These are phyloP conservation scores for Ophiostoma novo-ulmi DNA, from an alignment of 2,329 filamentous ascomycete genomes.

Conservation along the genomic window DNA sequence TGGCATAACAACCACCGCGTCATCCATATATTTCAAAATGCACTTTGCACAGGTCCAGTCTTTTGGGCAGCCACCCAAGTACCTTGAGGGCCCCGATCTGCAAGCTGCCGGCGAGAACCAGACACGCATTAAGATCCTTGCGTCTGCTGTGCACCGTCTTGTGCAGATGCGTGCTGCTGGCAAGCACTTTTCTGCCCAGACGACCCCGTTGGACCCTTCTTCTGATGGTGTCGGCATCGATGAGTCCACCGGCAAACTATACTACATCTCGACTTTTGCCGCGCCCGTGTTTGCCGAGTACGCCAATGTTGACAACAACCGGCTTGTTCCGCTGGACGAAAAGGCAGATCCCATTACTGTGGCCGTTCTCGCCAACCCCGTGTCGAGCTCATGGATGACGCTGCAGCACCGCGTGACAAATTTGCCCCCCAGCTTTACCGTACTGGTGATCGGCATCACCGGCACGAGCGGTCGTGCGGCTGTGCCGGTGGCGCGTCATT, in stretches of 20 bases:
- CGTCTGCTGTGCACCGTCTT: conserved; percentile 48
- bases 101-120: conserved; percentile 22
- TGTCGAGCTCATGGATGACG: conserved; percentile 55
- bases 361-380: conserved; percentile 52
- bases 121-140: conserved; percentile 48
- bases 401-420: conserved; percentile 41
- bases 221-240: conserved; percentile 49
- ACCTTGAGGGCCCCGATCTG: conserved; percentile 23
- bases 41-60: conserved; percentile 21
- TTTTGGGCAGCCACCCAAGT: conserved; percentile 24
- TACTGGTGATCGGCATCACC: conserved; percentile 82
- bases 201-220: conserved; percentile 48
- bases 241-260: conserved; percentile 41
- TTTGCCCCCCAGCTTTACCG: conserved; percentile 42
- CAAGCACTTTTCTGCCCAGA: conserved; percentile 48
- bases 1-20: conserved; percentile 7
- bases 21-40: not conserved
- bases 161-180: conserved; percentile 51
- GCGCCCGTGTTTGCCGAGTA: conserved; percentile 40
- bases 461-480: conserved; percentile 64
- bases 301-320: conserved; percentile 43
- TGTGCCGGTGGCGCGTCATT: conserved; percentile 42
- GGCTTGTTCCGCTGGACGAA: conserved; percentile 40
- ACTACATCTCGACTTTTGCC: conserved; percentile 45
- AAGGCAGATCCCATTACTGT: conserved; percentile 45